Conservation (phyloP, 73 alveolate species). For the Halteria grandinella region DNA sequence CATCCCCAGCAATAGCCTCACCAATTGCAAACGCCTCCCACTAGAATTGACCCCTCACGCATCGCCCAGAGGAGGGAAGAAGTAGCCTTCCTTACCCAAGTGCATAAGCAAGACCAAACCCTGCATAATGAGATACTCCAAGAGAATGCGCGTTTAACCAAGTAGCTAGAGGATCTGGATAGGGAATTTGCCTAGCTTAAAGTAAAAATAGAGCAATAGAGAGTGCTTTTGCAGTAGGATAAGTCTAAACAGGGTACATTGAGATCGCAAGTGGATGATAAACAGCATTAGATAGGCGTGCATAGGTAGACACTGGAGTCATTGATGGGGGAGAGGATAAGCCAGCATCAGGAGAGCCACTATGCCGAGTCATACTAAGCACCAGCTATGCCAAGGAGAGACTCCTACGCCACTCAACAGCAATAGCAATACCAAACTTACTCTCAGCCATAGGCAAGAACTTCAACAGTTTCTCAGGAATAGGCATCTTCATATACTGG, state of each 20-base stretch:
- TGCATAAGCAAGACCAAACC: conserved; percentile 21
- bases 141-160: conserved; percentile 20
- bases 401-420: too few species aligned
- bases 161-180: conserved; percentile 33
- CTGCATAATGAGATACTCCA: conserved; percentile 10
- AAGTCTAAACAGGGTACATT: neutral
- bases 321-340: neutral
- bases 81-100: neutral
- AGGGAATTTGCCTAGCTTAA: neutral
- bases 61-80: conserved; percentile 15
- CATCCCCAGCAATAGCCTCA: conserved; percentile 6
- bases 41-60: neutral
- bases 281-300: neutral
- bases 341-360: too few species aligned
- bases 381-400: too few species aligned
- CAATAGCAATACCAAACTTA: too few species aligned
- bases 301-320: neutral
- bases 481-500: too few species aligned
- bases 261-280: neutral
- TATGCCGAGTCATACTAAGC: too few species aligned
- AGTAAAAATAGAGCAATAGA: conserved; percentile 17
- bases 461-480: too few species aligned
- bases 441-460: too few species aligned
- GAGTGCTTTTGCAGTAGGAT: conserved; percentile 3
- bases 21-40: conserved; percentile 36